Base-by-base conservation (phyloP, 108 stramenopile genomes). In the Schizochytrium sp. region DNA sequence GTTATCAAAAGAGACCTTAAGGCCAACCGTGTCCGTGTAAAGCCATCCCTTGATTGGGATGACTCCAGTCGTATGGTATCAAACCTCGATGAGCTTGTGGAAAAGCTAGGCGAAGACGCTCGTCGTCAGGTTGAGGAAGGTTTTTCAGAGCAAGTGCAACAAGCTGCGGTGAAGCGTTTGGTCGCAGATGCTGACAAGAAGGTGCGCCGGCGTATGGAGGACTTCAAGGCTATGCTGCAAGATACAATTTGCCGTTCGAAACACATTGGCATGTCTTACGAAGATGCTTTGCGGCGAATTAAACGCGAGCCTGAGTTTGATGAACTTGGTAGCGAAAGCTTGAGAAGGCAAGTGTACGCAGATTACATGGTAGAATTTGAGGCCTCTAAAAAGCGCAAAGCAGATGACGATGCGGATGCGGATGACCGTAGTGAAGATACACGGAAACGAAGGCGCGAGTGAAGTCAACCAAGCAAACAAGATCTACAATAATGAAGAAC, bases 211-310 rank as follows among this genome's bases (percentile, higher is more conserved):
- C 47, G 76, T 38, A 55, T 83, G 47, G 50, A 83, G 3, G 76
- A 83, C 53, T 83, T 83, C 28, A 55, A 83, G 76, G 76, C 10
- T 55, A 83, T 83, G 76, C 76, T 83, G 4, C 50, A 5, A 0
- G 76, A 83, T 40, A 49, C 28, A 5, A 5, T 83, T 13, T 50
- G 76, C 40, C 47, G 53, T 10, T 55, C 76, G 5, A 49, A 83
- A 53, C 76, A 83, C 76, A 12, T 55, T 10, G 76, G 53, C 1
- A 49, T 83, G 76, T 10, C 76, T 10, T 83, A 55, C 15, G 28
- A 42, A 10, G 76, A 49, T 0, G 76, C 76, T n/a, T 28, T 55
- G 76, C 10, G 8, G 28, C 47, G 53, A 17, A 49, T 83, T 38
- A 55, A 49, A 40, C 47, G 53, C 3, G 76, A 83, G 76, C 76